Evolutionary conservation across 345 rosid species (phyloP).

Genomic region (Linum usitatissimum): DNA sequence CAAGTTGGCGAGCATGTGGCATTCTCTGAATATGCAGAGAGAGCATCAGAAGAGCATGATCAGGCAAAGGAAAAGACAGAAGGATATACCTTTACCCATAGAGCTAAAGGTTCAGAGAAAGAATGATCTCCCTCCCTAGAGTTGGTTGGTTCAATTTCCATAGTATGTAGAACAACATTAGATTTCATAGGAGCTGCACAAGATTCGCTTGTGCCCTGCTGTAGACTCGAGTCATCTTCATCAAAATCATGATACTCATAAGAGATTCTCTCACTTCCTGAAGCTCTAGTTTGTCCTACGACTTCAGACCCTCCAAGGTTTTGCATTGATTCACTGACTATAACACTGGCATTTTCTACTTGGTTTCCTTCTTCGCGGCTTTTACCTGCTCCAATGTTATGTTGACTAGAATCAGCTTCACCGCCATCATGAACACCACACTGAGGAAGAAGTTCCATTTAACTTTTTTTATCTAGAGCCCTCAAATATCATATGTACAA

Average conservation of each 20-base stretch:
- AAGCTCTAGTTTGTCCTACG: slow-evolving; percentile 29
- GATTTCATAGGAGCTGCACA: slow-evolving; percentile 18
- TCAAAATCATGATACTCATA: slow-evolving; percentile 42
- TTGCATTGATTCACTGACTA: slow-evolving; percentile 25
- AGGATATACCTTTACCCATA: slow-evolving; percentile 90
- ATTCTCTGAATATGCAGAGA: neutral
- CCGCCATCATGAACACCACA: slow-evolving; percentile 32
- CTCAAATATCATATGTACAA: slow-evolving; percentile 9
- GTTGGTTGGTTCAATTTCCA: slow-evolving; percentile 41
- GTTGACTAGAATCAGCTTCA: slow-evolving; percentile 35
- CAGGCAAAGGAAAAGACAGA: slow-evolving; percentile 6
- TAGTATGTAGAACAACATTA: slow-evolving; percentile 17
- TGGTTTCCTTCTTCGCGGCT: slow-evolving; percentile 24
- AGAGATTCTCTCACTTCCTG: slow-evolving; percentile 1
- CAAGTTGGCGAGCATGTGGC: neutral
- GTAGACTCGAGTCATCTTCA: slow-evolving; percentile 33
- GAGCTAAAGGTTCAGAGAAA: slow-evolving; percentile 58
- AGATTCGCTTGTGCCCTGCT: slow-evolving; percentile 22
- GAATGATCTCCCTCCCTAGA: slow-evolving; percentile 44
- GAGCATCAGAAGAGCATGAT: neutral
- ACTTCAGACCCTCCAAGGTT: slow-evolving; percentile 24
- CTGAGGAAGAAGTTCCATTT: slow-evolving; percentile 50
- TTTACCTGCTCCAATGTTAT: slow-evolving; percentile 30
- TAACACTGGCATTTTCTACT: slow-evolving; percentile 28
- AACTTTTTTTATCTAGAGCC: slow-evolving; percentile 15